Base-by-base conservation (phyloP, 2,329 filamentous ascomycete genomes). In the Fusarium coffeatum region DNA sequence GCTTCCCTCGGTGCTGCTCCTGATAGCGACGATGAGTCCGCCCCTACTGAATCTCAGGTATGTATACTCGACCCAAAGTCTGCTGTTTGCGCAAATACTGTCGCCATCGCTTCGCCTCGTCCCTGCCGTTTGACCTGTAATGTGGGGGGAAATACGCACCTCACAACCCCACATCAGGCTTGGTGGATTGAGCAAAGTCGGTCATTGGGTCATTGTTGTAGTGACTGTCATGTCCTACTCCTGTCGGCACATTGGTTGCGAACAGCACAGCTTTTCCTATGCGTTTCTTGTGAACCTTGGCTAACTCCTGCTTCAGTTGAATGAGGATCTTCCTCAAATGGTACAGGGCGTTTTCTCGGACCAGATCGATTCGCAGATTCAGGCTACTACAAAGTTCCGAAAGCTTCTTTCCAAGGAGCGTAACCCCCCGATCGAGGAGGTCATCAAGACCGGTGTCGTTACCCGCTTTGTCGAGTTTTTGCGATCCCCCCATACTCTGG, bases 401-500 rank as follows among this genome's bases (percentile, higher is more conserved):
- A 99, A 99, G 87, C 89, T 99, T 43, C 87, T 99, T 28, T 98
- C 94, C 73, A 99, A 99, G 86, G 96, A 99, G 86, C 93, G 96
- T 79, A 99, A 99, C 85, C 96, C 96, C 48, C 96, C 96, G 47
- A 99, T 99, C 80, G 96, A 99, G 85, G 94, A 97, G 80, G 96
- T 99, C 75, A 99, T 99, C 83, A 97, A 98, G 88, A 98, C 96
- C 64, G 96, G 96, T 78, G 96, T 99, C 71, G 96, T 99, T 73
- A 92, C 90, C 85, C 92, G 96, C 79, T 99, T 99, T 78, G 96
- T 99, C 82, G 94, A 98, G 83, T 99, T 99, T 83, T 91, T 99
- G 66, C 93, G 93, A 80, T 99, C 96, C 59, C 96, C 96, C 71
- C 96, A 99, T 83, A 98, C 96, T 34, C 89, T 99, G 50, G 96